Base-by-base conservation (phyloP, 2,329 filamentous ascomycete species). In the Calonectria multiphialidica region DNA sequence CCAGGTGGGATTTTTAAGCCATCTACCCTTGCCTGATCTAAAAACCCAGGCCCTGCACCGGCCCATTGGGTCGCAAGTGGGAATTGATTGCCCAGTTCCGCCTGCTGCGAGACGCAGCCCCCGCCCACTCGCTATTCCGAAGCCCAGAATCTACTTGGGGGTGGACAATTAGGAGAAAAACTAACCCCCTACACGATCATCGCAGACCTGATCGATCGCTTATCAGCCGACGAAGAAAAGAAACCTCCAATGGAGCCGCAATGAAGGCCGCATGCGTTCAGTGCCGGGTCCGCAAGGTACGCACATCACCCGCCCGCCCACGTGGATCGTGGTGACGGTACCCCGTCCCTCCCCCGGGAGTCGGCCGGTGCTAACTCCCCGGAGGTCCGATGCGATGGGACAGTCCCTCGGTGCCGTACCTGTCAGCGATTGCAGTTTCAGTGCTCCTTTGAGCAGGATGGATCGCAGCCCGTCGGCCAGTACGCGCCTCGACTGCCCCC, bases 251-350 rank as follows among this genome's bases (percentile, higher is more conserved):
- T 73, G 66, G 67, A 59, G 45, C 55, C 45, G 57, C 47, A 30
- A 80, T 80, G 78, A 80, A 78, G 57, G 78, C 78, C 21, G 78
- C 78, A 21, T 80, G 78, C 57, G 78, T 80, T 55, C 78, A 80
- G 25, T 80, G 78, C 71, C 77, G 78, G 59, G 78, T 80, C 49
- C 78, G 78, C 66, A 80, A 80, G 78, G 78, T 80, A 75, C 49
- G 64, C 50, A 50, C 40, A 40, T 49, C 47, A 64, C 47, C 42
- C 81, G 82, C 70, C 74, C 81, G 21, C 84, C 82, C 61, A 57
- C 50, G 44, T 70, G 30, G 49, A 61, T 30, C 25, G 68, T 68
- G 68, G 59, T 65, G 33, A 40, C 37, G 50, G 6, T 28, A n/a
- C 45, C 45, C 63, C 62, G 21, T 66, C 23, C 40, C 30, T 47